Conservation (phyloP, 208 protist genomes). For the Trichomonas gallinae region DNA sequence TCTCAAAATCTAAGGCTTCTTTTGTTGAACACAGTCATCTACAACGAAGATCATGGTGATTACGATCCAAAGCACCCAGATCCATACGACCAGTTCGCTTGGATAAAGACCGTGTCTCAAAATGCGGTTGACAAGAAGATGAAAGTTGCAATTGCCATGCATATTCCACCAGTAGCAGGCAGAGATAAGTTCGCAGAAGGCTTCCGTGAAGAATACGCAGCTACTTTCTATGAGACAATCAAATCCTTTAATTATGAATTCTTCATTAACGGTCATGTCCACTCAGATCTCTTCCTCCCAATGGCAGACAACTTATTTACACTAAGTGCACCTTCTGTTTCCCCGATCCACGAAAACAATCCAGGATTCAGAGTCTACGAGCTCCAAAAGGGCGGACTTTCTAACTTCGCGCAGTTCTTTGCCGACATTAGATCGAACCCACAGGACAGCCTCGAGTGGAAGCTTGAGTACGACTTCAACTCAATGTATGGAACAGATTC, state of each 20-base stretch:
- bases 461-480: background rate
- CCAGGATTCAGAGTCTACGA: background rate
- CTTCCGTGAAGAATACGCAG: background rate
- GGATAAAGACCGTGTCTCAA: background rate
- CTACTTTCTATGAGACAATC: background rate
- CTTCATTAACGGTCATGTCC: background rate
- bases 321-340: background rate
- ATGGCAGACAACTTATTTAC: background rate
- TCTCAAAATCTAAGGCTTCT: background rate
- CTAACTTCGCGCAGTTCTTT: background rate
- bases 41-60: background rate
- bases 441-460: background rate
- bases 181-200: no score
- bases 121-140: background rate
- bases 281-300: background rate
- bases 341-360: background rate
- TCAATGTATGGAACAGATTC: background rate
- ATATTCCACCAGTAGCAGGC: background rate
- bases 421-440: background rate
- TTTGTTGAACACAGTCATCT: background rate
- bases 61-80: background rate
- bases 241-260: background rate
- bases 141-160: background rate
- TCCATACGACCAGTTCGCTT: background rate
- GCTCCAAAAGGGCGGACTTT: background rate